Evolutionary conservation across 768 basidiomycete genomes (phyloP), one percentile per base, ranked within the genome.

Genomic region (Kwoniella pini): DNA sequence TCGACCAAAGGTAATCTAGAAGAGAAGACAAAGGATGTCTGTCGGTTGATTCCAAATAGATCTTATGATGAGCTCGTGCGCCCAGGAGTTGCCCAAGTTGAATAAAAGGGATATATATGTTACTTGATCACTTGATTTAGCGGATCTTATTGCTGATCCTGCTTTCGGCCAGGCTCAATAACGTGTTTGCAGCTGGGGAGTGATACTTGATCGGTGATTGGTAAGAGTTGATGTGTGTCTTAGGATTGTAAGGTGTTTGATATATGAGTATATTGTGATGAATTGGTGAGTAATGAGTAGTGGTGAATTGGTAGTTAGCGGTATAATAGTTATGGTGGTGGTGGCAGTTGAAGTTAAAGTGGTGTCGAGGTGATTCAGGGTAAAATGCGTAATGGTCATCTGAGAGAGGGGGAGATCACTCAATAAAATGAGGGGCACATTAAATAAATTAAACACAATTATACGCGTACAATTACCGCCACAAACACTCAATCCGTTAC

Each of bases 11-110:
- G 15, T 36, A 36, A 15, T 7, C 7, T 42, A 42, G 11, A 42
- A 42, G 30, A 17, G n/a, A 10, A 50, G 48, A 50, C 48, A 50
- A 50, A 50, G 48, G 48, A 50, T 50, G 48, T 50, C 31, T 36
- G 19, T 50, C 17, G 7, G 3, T 5, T 24, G 15, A 31, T 3
- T 28, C 27, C 17, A 50, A n/a, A 12, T 12, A 26, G 11, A n/a
- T 31, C 27, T 30, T 27, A 36, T 50, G 7, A 7, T 15, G n/a
- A 50, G 48, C 48, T 50, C 48, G 48, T 31, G 48, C 48, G 48
- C 31, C 24, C 1, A 31, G 30, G 31, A 24, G 40, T 42, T 19
- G 40, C 5, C 40, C 40, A 42, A 42, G 19, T 12, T 42, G 9
- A 17, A 19, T 12, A 19, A 42, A 42, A 19, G 40, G 40, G 33